A percentile compares a stretch with the other conserved stretches of the same genome.
Evolutionary conservation across 371 early-diverging fungal genomes (phyloP).

Genomic region (Lichtheimia ornata): DNA sequence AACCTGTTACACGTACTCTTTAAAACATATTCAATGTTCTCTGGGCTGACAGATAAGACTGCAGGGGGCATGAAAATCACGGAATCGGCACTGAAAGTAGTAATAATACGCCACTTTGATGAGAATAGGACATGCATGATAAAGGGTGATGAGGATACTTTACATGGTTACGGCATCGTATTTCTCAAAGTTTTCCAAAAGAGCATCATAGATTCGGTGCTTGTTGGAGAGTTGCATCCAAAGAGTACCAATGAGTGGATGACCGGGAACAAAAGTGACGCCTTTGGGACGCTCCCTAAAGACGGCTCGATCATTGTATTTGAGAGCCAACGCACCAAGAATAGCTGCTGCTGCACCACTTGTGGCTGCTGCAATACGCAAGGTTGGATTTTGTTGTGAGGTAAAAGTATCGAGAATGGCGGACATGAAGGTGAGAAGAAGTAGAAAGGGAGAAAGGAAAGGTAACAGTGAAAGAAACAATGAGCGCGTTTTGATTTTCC

Average conservation of each 20-base stretch:
- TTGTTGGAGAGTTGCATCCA: slow-evolving; percentile 13
- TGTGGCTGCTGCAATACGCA: no score
- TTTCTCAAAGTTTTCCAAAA: slow-evolving; percentile 16
- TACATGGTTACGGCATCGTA: slow-evolving; percentile 19
- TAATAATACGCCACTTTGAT: no score
- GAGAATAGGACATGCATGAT: no score
- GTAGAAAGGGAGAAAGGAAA: no score
- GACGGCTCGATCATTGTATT: slow-evolving; percentile 30
- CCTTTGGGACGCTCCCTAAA: slow-evolving; percentile 21
- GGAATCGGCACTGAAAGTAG: slow-evolving; percentile 14
- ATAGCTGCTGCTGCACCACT: slow-evolving; percentile 28
- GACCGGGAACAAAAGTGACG: slow-evolving; percentile 16
- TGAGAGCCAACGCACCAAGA: slow-evolving; percentile 18
- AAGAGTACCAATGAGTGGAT: slow-evolving; percentile 27
- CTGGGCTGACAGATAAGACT: slow-evolving; percentile 23
- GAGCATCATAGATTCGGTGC: slow-evolving; percentile 21
- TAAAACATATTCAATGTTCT: slow-evolving; percentile 27
- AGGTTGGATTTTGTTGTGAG: no score
- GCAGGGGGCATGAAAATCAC: slow-evolving; percentile 18
- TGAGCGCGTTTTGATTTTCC: no score
- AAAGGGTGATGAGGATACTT: neutral
- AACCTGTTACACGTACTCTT: slow-evolving; percentile 16
- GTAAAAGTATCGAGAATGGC: no score
- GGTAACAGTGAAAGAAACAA: no score
- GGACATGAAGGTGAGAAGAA: no score